Evolutionary conservation across 352 stramenopile species (phyloP), one percentile per base, ranked within the genome.

Genomic region (Pythium aristosporum): DNA sequence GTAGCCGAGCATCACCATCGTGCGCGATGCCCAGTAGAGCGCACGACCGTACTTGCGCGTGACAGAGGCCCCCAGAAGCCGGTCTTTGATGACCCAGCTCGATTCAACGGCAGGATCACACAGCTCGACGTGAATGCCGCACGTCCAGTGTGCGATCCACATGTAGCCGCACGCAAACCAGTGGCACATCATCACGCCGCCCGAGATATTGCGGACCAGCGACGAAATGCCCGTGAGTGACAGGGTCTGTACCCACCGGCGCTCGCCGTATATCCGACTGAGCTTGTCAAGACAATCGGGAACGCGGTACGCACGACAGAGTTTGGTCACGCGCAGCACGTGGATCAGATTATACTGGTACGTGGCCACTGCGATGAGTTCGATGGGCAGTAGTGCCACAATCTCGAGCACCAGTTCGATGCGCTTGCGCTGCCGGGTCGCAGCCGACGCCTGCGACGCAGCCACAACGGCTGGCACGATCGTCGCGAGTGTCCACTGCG

Each of bases 91-190:
- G 10, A 76, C 77, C 82, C 82, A 90, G 39, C 75, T 89, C 9
- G 82, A 80, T 36, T 87, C 74, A 1, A 80, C 61, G 5, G 69
- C 39, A 3, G 66, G 30, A 25, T 75, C 53, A 32, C 85, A 94
- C 8, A 74, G 50, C 42, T 84, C 77, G 3, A 88, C 61, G 21
- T 76, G 63, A 5, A 88, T 39, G 0, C 85, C 85, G 44, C 85
- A 94, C 28, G 79, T 61, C 1, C 69, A 46, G 42, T 92, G 80
- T 0, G 76, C 82, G 23, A 91, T 65, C 47, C 89, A 54, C 72
- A 94, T 88, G 65, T 92, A 94, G 0, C 75, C 80, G 28, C 80
- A 91, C 1, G 81, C 81, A 16, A 80, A 57, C 67, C 75, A 89
- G 56, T 94, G 84, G 43, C 67, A 74, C 42, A 87, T 20, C 6